Evolutionary conservation across 768 basidiomycete genomes (phyloP).

Genomic region (Podaxis sp.): DNA sequence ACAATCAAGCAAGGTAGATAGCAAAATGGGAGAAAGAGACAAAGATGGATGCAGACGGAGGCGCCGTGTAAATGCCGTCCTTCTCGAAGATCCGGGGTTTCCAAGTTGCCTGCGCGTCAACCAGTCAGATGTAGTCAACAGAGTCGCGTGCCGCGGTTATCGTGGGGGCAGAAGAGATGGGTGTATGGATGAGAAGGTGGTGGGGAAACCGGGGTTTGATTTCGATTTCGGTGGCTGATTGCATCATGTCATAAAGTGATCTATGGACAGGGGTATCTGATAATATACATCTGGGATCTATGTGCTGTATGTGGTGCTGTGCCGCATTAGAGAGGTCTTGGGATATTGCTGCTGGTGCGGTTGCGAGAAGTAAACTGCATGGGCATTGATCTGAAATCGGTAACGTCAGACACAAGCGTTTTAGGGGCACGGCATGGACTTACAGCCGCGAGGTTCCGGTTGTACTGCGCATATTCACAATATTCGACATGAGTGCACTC

Average conservation of each 20-base stretch:
- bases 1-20: conserved; percentile 1
- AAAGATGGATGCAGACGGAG: conserved; percentile 1
- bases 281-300: background rate
- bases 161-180: background rate
- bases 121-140: background rate
- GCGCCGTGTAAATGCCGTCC: background rate
- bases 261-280: background rate
- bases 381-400: conserved; percentile 9
- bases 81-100: background rate
- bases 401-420: background rate
- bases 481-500: conserved; percentile 78
- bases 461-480: conserved; percentile 37
- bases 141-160: background rate
- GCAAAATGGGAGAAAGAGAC: conserved; percentile 12
- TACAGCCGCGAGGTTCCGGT: conserved; percentile 65
- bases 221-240: conserved; percentile 3
- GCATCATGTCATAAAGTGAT: conserved; percentile 2
- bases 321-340: background rate
- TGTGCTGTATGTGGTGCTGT: background rate
- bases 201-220: background rate
- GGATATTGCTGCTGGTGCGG: conserved; percentile 3
- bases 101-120: background rate
- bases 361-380: conserved; percentile 13
- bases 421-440: conserved; percentile 11
- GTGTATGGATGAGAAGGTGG: background rate